Percentiles rank a stretch among this genome's conserved stretches.
phyloP scores from a whole-genome alignment of 108 stramenopile genomes.

The Cyclotella sp. region DNA sequence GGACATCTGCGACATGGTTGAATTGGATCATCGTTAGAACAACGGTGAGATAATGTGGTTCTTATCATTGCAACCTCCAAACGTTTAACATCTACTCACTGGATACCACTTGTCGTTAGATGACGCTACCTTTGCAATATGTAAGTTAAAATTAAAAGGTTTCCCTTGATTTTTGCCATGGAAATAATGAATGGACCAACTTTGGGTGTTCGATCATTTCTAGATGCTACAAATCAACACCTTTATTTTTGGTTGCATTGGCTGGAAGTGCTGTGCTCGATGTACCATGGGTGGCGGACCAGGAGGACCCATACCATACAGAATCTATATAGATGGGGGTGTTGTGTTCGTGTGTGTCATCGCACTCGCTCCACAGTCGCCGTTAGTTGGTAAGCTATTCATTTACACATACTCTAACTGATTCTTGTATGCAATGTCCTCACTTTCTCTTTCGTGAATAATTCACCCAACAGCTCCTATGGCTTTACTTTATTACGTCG shows the following conservation, averaged over 20 bases:
- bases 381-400: slow-evolving; percentile 55
- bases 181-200: not conserved
- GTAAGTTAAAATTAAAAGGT: not conserved
- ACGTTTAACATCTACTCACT: not conserved
- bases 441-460: not conserved
- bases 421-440: not conserved
- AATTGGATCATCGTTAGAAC: slow-evolving; percentile 90
- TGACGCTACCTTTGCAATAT: slow-evolving; percentile 77
- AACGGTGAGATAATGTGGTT: slow-evolving; percentile 40
- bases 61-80: not conserved
- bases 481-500: slow-evolving; percentile 74
- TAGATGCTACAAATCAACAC: slow-evolving; percentile 77
- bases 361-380: slow-evolving; percentile 80
- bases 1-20: slow-evolving; percentile 74
- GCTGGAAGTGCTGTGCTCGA: slow-evolving; percentile 44
- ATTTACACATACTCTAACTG: not conserved
- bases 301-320: slow-evolving; percentile 81
- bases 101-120: slow-evolving; percentile 14
- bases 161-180: not conserved
- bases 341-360: slow-evolving; percentile 81
- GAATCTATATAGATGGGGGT: slow-evolving; percentile 86
- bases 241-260: slow-evolving; percentile 63
- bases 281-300: slow-evolving; percentile 67
- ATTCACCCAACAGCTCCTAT: slow-evolving; percentile 47
- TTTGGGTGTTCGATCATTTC: not conserved